Conservation (phyloP, 2,329 filamentous ascomycete genomes). For the Talaromyces marneffei region DNA sequence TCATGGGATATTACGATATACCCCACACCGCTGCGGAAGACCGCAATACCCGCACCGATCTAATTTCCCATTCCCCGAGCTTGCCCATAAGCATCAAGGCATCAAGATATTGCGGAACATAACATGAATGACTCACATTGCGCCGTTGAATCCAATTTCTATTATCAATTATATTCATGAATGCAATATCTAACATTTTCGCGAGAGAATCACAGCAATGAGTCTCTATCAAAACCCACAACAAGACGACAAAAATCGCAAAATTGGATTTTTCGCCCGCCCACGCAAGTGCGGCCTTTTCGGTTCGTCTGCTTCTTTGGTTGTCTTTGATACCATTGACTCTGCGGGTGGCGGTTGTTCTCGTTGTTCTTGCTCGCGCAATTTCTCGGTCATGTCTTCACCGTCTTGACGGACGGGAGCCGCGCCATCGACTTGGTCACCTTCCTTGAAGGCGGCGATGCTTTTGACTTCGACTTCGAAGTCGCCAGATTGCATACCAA, state of each 20-base stretch:
- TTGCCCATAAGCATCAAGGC: too few relatives aligned
- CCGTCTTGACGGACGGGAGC: neutral
- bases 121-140: neutral
- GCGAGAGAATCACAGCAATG: too few relatives aligned
- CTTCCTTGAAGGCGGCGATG: conserved; percentile 43
- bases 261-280: neutral
- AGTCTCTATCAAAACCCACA: neutral
- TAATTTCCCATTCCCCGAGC: too few relatives aligned
- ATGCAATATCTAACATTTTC: neutral
- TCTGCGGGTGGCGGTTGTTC: neutral
- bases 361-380: neutral
- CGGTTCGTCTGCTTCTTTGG: neutral
- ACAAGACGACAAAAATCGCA: neutral
- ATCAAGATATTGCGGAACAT: neutral
- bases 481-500: conserved; percentile 64
- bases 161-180: neutral
- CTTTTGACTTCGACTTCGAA: conserved; percentile 56
- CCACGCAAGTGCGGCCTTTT: neutral
- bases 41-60: conserved; percentile 8
- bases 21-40: neutral
- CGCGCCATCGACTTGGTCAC: neutral
- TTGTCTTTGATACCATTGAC: neutral
- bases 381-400: neutral
- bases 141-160: neutral
- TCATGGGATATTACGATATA: neutral